A percentile compares a stretch with the other conserved stretches of the same genome.
Conservation (phyloP, 805 yeast species). For the Wickerhamomyces chambardii region DNA sequence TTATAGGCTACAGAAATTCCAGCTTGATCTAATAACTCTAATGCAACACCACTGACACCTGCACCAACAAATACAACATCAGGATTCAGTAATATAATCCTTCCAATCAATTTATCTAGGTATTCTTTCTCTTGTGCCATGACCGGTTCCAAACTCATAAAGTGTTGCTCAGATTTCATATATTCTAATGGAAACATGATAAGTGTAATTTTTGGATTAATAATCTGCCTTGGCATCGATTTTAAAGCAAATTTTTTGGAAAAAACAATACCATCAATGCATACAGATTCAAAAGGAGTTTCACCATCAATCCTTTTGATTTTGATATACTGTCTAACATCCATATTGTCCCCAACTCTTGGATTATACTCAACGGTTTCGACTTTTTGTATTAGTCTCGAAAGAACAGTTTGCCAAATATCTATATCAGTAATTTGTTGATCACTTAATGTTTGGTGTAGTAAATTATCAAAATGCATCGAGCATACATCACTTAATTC, state of each 20-base stretch:
- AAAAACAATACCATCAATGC: slow-evolving; percentile 74
- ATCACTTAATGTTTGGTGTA: slow-evolving; percentile 54
- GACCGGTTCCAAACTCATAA: slow-evolving; percentile 75
- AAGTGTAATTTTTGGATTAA: slow-evolving; percentile 68
- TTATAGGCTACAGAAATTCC: slow-evolving; percentile 77
- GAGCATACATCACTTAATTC: slow-evolving; percentile 26
- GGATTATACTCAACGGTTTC: slow-evolving; percentile 52
- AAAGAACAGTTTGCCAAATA: slow-evolving; percentile 52
- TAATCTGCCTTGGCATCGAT: slow-evolving; percentile 58
- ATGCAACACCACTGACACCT: slow-evolving; percentile 75
- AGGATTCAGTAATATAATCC: slow-evolving; percentile 72
- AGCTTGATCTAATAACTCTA: slow-evolving; percentile 59
- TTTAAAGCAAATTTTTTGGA: slow-evolving; percentile 78
- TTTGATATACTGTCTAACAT: slow-evolving; percentile 83
- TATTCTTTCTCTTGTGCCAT: slow-evolving; percentile 85
- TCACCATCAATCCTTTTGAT: slow-evolving; percentile 83
- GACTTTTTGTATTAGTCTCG: slow-evolving; percentile 41
- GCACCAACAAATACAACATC: slow-evolving; percentile 72
- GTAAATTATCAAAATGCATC: slow-evolving; percentile 37
- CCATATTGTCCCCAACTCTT: slow-evolving; percentile 63
- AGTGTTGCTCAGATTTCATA: slow-evolving; percentile 64
- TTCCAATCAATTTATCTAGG: slow-evolving; percentile 67
- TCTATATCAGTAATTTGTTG: slow-evolving; percentile 40
- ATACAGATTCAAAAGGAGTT: slow-evolving; percentile 42
- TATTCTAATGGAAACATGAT: slow-evolving; percentile 89